These are phyloP conservation scores for Candida sp. DNA, from an alignment of 1,139 yeast genomes.

Conservation along the genomic window DNA sequence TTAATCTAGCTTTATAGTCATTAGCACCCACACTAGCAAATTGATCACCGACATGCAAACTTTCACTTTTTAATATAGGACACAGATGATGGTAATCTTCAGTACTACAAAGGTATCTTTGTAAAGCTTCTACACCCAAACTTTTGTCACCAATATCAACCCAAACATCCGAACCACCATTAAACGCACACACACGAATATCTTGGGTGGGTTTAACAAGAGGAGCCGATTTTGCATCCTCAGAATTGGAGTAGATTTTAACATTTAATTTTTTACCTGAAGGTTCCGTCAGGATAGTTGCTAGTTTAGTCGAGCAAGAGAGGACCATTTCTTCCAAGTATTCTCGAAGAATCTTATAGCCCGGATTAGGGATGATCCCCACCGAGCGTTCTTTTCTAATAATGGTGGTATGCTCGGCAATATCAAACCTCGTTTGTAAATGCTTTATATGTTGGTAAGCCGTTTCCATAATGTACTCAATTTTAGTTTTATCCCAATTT, in stretches of 20 bases:
- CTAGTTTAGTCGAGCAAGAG: conserved; percentile 63
- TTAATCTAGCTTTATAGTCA: conserved; percentile 87
- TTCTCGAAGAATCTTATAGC: conserved; percentile 67
- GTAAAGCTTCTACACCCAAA: conserved; percentile 81
- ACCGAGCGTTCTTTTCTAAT: conserved; percentile 85
- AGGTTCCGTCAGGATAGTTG: conserved; percentile 6
- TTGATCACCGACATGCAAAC: conserved; percentile 94
- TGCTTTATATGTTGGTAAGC: conserved; percentile 60
- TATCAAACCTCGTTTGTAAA: conserved; percentile 50
- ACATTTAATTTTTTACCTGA: conserved; percentile 4
- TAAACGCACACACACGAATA: conserved; percentile 88
- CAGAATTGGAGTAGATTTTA: conserved; percentile 7
- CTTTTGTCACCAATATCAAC: conserved; percentile 96
- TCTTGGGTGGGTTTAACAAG: conserved; percentile 11
- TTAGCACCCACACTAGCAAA: conserved; percentile 93
- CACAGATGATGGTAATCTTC: conserved; percentile 16
- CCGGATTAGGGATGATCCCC: conserved; percentile 73
- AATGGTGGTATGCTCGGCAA: conserved; percentile 60
- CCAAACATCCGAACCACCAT: conserved; percentile 98
- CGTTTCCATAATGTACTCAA: conserved; percentile 61
- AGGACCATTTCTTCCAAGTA: conserved; percentile 88
- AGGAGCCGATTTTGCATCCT: conserved; percentile 1
- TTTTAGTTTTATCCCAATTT: conserved; percentile 62
- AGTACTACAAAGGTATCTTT: conserved; percentile 59
- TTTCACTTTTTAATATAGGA: conserved; percentile 51